Conservation (phyloP, 2,329 filamentous ascomycete species). For the Venturia asperata region DNA sequence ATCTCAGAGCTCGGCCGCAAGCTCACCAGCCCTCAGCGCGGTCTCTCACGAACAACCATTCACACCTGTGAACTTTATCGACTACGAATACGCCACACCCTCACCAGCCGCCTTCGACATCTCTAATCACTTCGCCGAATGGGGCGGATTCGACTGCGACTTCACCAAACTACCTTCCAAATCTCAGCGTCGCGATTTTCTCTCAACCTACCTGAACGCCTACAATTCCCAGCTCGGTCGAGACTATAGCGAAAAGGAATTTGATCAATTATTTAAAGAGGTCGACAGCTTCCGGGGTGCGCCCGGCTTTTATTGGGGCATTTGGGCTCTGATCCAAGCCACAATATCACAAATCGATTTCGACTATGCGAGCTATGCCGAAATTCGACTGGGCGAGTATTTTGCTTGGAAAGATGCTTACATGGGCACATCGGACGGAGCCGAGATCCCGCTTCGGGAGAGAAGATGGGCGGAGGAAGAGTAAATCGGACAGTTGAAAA, state of each 20-base stretch:
- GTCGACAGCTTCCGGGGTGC: conserved; percentile 83
- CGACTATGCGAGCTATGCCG: conserved; percentile 88
- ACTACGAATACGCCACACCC: conserved; percentile 96
- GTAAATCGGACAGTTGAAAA: conserved; percentile 19
- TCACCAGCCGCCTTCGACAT: conserved; percentile 94
- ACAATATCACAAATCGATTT: conserved; percentile 94
- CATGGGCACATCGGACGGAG: conserved; percentile 43
- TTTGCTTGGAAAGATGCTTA: conserved; percentile 80
- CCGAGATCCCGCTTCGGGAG: conserved; percentile 66
- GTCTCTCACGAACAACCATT: conserved; percentile 29
- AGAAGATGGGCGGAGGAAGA: conserved; percentile 64
- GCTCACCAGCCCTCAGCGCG: conserved; percentile 27
- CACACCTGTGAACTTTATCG: conserved; percentile 70
- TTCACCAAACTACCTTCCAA: conserved; percentile 73
- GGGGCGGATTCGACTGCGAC: conserved; percentile 95
- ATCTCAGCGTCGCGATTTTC: conserved; percentile 69
- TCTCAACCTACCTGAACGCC: conserved; percentile 71
- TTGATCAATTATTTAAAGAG: conserved; percentile 64
- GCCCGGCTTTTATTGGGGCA: conserved; percentile 84
- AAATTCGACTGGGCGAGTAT: conserved; percentile 80
- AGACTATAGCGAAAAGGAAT: conserved; percentile 42
- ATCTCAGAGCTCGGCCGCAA: conserved; percentile 14
- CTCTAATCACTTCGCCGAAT: conserved; percentile 96
- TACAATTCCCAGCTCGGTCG: conserved; percentile 48
- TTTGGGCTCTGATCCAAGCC: conserved; percentile 93